Conservation (phyloP, 2,329 filamentous ascomycete genomes). For the Elsinoe fawcettii region DNA sequence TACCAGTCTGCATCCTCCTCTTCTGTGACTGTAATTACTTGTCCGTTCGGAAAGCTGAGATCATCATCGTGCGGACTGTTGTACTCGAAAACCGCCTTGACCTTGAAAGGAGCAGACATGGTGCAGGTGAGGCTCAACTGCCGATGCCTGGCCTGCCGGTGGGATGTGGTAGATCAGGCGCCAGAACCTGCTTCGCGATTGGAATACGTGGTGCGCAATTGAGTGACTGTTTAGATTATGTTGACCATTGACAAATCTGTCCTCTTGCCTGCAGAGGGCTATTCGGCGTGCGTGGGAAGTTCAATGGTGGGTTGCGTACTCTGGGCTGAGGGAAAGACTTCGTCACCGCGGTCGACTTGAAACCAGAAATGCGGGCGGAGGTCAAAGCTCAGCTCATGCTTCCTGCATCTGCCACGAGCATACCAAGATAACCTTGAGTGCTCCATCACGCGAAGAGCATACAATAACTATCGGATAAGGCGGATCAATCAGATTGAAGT, state of each 20-base stretch:
- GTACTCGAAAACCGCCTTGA: constrained; percentile 95
- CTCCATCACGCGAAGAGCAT: neutral
- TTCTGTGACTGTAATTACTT: constrained; percentile 89
- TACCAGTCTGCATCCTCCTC: constrained; percentile 95
- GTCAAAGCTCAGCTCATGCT: constrained; percentile 8
- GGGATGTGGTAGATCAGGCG: neutral
- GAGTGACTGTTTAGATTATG: neutral
- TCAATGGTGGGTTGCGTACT: neutral
- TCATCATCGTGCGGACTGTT: constrained; percentile 89
- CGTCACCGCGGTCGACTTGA: constrained; percentile 9
- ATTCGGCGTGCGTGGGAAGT: neutral
- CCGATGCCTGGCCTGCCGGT: constrained; percentile 1
- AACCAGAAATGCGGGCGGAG: constrained; percentile 7
- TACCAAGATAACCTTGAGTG: too few species aligned
- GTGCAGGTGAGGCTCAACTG: neutral
- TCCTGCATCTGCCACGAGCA: neutral
- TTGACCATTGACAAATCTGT: neutral
- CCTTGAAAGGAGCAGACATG: constrained; percentile 77
- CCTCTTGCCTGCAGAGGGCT: neutral
- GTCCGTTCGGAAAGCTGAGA: constrained; percentile 73
- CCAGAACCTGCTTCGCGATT: neutral
- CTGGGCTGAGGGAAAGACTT: constrained; percentile 1
- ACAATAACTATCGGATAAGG: neutral
- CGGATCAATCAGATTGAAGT: neutral
- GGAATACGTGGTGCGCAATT: neutral